Base-by-base conservation (phyloP, 73 alveolate genomes). In the Paramecium caudatum region DNA sequence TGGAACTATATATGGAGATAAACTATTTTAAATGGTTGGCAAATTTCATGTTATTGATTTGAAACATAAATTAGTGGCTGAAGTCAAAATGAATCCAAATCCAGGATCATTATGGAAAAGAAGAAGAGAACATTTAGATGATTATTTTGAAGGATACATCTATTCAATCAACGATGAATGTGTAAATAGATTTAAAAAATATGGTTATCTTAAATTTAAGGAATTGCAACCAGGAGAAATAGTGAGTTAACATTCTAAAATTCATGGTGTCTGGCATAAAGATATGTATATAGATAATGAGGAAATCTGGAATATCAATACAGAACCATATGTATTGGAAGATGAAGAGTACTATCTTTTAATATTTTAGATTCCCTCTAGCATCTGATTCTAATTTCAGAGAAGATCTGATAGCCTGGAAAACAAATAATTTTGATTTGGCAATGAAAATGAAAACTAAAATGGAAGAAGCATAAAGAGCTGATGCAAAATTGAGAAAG, bases 401-500 rank as follows among this genome's bases (percentile, higher is more conserved):
- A 43, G 88, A 41, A 21, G 88, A 74, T 21, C 21, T 74, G 17
- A 45, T 74, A 15, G 62, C 69, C 16, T 74, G 88, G 88, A 74
- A 43, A 13, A 74, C 47, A 21, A 43, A 25, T 3, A 74, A 74
- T 74, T 74, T 74, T 45, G 88, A 74, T 19, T 45, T 74, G 19
- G 88, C 88, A 16, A 74, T 74, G 88, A 45, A 74, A 19, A 41
- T 27, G 21, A 74, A 74, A 43, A 70, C 78, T 0, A 12, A 55
- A 19, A n/a, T 83, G 30, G 91, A 83, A 55, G 82, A 83, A 21
- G 17, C 37, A 39, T 17, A 83, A 36, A 65, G 91, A 36, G 85
- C 86, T 15, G 91, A 83, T 45, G 85, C 85, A 34, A 83, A 83
- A 34, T 70, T 83, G 27, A 83, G 91, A 55, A 70, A 83, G 25